phyloP scores from a whole-genome alignment of 306 rosid genomes.

The Glycine latifolia region DNA sequence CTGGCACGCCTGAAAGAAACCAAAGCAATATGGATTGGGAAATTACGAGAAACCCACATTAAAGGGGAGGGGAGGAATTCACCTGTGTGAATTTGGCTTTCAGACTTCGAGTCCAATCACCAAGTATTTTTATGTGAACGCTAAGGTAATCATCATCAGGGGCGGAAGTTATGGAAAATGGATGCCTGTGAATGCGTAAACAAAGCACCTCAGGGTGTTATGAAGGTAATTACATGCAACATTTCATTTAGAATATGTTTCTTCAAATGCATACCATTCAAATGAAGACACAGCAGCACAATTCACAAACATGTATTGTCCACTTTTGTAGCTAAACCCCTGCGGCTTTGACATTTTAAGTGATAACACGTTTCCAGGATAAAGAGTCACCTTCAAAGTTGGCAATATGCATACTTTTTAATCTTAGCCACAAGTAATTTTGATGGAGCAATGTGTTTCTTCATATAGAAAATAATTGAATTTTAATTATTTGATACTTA shows the following conservation, averaged over 20 bases:
- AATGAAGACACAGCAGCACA: conserved; percentile 69
- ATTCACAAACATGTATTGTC: conserved; percentile 71
- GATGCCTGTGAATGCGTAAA: conserved; percentile 62
- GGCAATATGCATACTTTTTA: background rate
- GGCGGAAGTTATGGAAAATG: conserved; percentile 79
- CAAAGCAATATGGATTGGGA: conserved; percentile 27
- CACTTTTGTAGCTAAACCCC: conserved; percentile 68
- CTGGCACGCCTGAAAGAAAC: conserved; percentile 62
- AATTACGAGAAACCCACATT: conserved; percentile 32
- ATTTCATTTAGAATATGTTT: conserved; percentile 29
- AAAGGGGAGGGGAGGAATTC: too few relatives aligned
- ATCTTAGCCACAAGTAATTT: background rate
- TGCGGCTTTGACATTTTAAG: conserved; percentile 71
- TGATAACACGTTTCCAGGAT: conserved; percentile 70
- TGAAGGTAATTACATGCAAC: conserved; percentile 12
- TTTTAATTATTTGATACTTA: conserved; percentile 30
- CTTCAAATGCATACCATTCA: conserved; percentile 59
- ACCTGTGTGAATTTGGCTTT: conserved; percentile 60
- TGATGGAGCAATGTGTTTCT: background rate
- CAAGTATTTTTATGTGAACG: conserved; percentile 67
- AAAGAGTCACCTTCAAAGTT: conserved; percentile 65
- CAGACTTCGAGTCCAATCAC: conserved; percentile 69
- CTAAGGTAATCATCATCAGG: conserved; percentile 71
- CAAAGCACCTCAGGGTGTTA: conserved; percentile 4
- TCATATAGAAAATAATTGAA: conserved; percentile 1